These are phyloP conservation scores for Phytophthora ohioensis DNA, from an alignment of 352 stramenopile species.

Conservation along the genomic window DNA sequence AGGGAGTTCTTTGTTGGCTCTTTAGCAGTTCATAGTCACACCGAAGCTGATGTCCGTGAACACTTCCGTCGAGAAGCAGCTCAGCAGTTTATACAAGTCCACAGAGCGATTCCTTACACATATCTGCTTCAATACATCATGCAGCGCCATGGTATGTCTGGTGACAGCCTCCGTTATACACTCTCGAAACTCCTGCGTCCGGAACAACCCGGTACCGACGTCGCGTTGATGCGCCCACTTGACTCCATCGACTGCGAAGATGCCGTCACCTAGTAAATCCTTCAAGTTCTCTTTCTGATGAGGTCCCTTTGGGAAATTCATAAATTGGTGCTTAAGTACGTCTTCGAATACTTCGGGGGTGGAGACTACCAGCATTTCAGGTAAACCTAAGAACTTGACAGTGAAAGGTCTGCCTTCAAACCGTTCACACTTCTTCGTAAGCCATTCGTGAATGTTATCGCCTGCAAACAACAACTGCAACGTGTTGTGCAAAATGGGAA, in stretches of 20 bases:
- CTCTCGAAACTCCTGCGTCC: conserved; percentile 47
- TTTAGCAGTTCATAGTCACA: conserved; percentile 49
- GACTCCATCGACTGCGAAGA: conserved; percentile 70
- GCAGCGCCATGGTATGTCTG: conserved; percentile 36
- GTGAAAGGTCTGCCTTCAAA: conserved; percentile 48
- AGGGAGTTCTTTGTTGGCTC: conserved; percentile 52
- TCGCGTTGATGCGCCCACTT: conserved; percentile 80
- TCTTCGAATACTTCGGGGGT: conserved; percentile 49
- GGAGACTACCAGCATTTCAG: conserved; percentile 31
- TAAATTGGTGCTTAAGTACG: conserved; percentile 67
- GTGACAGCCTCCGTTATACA: conserved; percentile 47
- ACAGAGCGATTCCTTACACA: conserved; percentile 26
- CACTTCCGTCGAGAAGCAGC: conserved; percentile 70
- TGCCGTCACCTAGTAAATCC: conserved; percentile 72
- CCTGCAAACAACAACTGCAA: conserved; percentile 9
- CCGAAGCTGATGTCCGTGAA: conserved; percentile 83
- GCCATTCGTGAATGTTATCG: conserved; percentile 29
- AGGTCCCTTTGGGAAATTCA: conserved; percentile 73
- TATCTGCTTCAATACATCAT: conserved; percentile 30
- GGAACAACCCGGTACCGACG: conserved; percentile 84
- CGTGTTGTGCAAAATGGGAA: conserved; percentile 34
- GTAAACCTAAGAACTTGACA: conserved; percentile 44
- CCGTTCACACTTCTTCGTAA: conserved; percentile 13
- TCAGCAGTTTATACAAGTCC: conserved; percentile 58
- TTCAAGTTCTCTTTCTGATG: conserved; percentile 39